Evolutionary conservation across 2,329 filamentous ascomycete species (phyloP), one percentile per base, ranked within the genome.

Genomic region (Exutisphaerella laricina): DNA sequence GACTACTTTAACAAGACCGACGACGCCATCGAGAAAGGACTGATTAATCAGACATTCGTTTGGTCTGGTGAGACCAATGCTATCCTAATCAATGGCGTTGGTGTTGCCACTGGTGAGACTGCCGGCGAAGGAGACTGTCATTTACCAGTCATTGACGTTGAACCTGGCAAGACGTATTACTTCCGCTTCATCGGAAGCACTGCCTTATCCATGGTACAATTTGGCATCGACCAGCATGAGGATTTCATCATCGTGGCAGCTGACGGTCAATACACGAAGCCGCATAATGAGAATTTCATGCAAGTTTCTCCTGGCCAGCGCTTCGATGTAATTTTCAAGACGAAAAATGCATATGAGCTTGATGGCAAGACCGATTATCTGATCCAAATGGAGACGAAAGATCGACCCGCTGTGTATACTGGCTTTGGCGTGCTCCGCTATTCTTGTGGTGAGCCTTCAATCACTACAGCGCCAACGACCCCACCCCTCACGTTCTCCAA

Each of bases 11-110:
- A 66, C 25, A 70, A 73, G 39, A 69, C 70, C 1, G 78, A 84
- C 47, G 44, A 45, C 0, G 57, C 60, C 0, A 73, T 85, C 20
- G 71, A 74, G 42, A 45, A 64, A 0, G 77, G 73, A 0, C 64
- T 84, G 1, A 53, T 60, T 0, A 66, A 64, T 2, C 61, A 59
- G 2, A 18, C 74, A 0, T 77, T 82, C 46, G 56, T 59, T 5
- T 84, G 77, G 75, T 70, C 71, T 1, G 80, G 79, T 1, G 80
- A 84, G 43, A 72, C 75, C 0, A 65, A 72, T 3, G 73, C 73
- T 0, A 62, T 83, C 2, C 56, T 80, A 9, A 62, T 84, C 41
- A 82, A 82, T 51, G 79, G 77, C 1, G 73, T 58, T 6, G 56
- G 54, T 5, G 49, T 54, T 3, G 40, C 54, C 6, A 46, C 36